Evolutionary conservation across 1,284 basidiomycete genomes (phyloP), one percentile per base, ranked within the genome.

Genomic region (Ganoderma lucidum): DNA sequence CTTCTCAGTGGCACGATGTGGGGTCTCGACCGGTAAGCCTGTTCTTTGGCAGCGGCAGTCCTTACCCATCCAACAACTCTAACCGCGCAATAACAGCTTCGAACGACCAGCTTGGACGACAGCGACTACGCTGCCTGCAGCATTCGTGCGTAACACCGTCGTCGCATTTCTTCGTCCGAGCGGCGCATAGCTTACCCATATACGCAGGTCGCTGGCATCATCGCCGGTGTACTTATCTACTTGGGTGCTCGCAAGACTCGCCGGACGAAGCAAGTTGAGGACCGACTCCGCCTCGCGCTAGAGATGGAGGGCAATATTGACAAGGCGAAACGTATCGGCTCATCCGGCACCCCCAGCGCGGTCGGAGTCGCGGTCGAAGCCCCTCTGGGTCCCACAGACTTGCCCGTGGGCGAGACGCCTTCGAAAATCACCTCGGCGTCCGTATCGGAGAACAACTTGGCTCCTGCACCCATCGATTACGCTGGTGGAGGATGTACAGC

Each of bases 1-100:
- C 85, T 93, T n/a, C 82, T 94, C 14, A 93, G 93, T 74, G 92
- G 88, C 2, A 90, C 87, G 53, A 96, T 96, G 90, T 96, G 95
- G 95, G 87, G 91, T 2, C 79, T 96, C 76, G 88, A 92, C 75
- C 82, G 89, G 85, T 86, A 73, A 69, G 23, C 6, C 23, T 48
- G 45, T 48, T 8, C 35, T 35, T 35, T 35, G 35, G 35, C 35
- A 8, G 8, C 8, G 35, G 4, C 35, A 35, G 35, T 5, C 3
- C 35, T 35, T 35, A 5, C 35, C 35, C 8, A 5, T 3, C 35
- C 35, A 35, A 35, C 3, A 8, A 35, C 8, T 35, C 35, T 35
- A 35, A 35, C 35, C 35, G 35, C 35, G 35, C 61, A 42, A 42
- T 35, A 28, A 30, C 45, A 89, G 88, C 41, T 90, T 90, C 74